These are phyloP conservation scores for Mediolabrus comicus DNA, from an alignment of 108 stramenopile genomes.

Conservation along the genomic window DNA sequence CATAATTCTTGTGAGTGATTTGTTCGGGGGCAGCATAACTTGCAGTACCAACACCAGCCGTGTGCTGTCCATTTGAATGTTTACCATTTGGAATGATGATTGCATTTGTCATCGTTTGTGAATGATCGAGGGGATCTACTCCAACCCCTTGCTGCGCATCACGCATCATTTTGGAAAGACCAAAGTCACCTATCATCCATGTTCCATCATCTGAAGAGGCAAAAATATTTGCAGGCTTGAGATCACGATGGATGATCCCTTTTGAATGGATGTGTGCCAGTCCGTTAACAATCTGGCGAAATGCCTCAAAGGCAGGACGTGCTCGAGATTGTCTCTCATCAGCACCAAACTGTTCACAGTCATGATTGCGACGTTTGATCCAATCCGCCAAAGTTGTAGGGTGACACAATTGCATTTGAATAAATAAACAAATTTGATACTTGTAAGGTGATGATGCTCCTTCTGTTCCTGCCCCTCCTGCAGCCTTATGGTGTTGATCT, in stretches of 20 bases:
- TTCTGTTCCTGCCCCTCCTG: background rate
- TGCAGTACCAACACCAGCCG: conserved; percentile 92
- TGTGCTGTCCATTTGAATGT: conserved; percentile 30
- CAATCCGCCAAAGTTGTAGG: conserved; percentile 84
- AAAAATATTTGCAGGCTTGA: conserved; percentile 90
- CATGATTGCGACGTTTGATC: conserved; percentile 74
- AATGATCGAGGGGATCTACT: conserved; percentile 11
- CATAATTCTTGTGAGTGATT: conserved; percentile 71
- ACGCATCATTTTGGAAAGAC: conserved; percentile 68
- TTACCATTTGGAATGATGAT: conserved; percentile 4
- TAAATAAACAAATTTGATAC: conserved; percentile 86
- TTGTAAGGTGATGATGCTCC: conserved; percentile 41
- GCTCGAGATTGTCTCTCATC: conserved; percentile 48
- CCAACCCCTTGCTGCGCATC: conserved; percentile 23
- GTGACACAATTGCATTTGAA: conserved; percentile 93
- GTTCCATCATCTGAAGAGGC: conserved; percentile 51
- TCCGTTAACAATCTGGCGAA: conserved; percentile 72
- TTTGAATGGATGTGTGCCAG: conserved; percentile 79
- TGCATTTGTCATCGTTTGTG: too few species aligned
- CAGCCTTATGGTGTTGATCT: background rate
- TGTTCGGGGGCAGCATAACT: conserved; percentile 96
- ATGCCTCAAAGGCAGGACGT: conserved; percentile 52
- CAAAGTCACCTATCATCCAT: conserved; percentile 96
- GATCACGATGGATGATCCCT: conserved; percentile 84
- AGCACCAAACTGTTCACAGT: conserved; percentile 23